These are phyloP conservation scores for Tausonia pullulans DNA, from an alignment of 1,284 basidiomycete species.

Conservation along the genomic window DNA sequence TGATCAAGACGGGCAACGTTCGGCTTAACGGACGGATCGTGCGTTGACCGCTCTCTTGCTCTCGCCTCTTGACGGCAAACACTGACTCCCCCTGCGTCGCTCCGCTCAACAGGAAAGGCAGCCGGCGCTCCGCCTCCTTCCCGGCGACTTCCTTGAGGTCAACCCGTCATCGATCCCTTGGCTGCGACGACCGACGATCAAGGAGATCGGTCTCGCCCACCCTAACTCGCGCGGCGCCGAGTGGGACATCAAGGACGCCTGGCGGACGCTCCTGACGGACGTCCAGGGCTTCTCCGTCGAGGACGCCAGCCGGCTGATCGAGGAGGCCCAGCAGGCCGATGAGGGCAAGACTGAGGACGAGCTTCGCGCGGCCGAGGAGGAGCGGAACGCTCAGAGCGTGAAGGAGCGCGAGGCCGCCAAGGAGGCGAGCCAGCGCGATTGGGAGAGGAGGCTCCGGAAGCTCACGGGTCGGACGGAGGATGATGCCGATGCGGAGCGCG, in stretches of 20 bases:
- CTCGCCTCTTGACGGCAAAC: neutral
- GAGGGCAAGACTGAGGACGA: neutral
- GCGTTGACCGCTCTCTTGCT: slow-evolving; percentile 25
- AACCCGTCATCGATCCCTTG: slow-evolving; percentile 43
- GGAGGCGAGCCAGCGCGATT: slow-evolving; percentile 10
- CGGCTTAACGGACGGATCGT: slow-evolving; percentile 82
- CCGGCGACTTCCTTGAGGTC: slow-evolving; percentile 88
- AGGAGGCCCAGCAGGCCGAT: neutral
- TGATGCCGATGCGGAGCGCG: too few species aligned
- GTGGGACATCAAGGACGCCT: neutral
- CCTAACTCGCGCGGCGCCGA: neutral
- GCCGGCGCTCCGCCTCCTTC: slow-evolving; percentile 79
- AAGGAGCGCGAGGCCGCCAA: slow-evolving; percentile 18
- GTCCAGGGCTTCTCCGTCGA: neutral
- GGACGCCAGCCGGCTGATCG: neutral
- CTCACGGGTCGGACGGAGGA: too few species aligned
- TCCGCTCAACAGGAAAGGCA: slow-evolving; percentile 52
- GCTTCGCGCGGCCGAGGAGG: slow-evolving; percentile 12
- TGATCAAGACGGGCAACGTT: slow-evolving; percentile 81
- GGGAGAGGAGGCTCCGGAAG: too few species aligned
- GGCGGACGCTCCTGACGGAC: neutral
- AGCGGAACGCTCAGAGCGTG: slow-evolving; percentile 26
- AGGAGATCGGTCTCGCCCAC: slow-evolving; percentile 5
- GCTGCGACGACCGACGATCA: neutral
- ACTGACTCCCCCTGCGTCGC: neutral